Conservation (phyloP, 345 rosid genomes). For the Eucalyptus erythrocorys region DNA sequence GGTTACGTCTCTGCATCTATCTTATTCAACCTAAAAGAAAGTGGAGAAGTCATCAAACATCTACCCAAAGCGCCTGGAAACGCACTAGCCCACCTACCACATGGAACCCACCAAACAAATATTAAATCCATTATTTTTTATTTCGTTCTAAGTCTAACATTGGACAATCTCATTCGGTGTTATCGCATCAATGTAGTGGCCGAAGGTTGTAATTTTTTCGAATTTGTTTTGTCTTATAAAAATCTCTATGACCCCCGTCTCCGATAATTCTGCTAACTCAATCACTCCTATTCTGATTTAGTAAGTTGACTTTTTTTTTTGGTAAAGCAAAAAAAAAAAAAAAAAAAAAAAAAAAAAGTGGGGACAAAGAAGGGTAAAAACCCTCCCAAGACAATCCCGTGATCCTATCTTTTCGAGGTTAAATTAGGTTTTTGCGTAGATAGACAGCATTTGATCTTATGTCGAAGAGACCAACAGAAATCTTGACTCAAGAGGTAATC, state of each 20-base stretch:
- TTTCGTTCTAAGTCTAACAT: background rate
- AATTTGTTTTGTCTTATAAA: background rate
- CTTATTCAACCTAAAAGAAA: background rate
- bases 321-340: too few relatives aligned
- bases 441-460: background rate
- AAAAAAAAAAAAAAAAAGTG: too few relatives aligned
- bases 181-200: too few relatives aligned
- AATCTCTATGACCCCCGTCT: background rate
- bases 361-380: background rate
- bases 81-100: background rate
- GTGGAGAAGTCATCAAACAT: background rate
- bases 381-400: background rate
- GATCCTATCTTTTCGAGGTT: background rate
- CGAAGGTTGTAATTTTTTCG: background rate
- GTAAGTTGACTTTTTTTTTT: background rate
- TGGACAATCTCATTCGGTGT: background rate
- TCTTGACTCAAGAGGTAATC: background rate
- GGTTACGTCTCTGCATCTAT: background rate
- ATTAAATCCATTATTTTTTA: background rate
- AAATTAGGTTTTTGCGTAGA: background rate
- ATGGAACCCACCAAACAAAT: background rate
- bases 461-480: background rate
- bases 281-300: background rate
- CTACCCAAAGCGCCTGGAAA: background rate
- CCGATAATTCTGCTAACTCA: background rate